These are phyloP conservation scores for Aristolochia contorta DNA, from an alignment of 164 flowering plant genomes.

Conservation along the genomic window DNA sequence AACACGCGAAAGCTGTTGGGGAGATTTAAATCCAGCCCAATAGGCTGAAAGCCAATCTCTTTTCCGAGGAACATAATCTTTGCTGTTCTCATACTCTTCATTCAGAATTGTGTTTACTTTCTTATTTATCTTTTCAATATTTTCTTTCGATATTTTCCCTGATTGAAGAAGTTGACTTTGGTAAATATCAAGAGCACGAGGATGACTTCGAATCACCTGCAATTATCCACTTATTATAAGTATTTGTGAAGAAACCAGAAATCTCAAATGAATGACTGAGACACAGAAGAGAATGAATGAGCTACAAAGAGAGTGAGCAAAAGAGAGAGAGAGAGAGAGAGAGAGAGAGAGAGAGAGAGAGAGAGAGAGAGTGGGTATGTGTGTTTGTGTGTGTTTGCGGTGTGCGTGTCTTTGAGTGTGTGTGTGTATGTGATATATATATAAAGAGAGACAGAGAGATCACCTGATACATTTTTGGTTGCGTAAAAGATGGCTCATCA, in stretches of 20 bases:
- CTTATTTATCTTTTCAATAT: constrained; percentile 49
- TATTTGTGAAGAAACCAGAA: not conserved
- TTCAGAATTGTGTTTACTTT: constrained; percentile 75
- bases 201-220: constrained; percentile 85
- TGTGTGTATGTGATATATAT: no score
- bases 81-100: constrained; percentile 81
- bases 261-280: not conserved
- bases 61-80: constrained; percentile 67
- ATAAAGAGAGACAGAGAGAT: not conserved
- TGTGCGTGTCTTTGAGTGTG: no score
- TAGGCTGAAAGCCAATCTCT: constrained; percentile 92
- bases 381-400: no score
- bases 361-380: no score
- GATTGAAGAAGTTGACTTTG: constrained; percentile 64
- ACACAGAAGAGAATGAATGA: not conserved
- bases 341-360: no score
- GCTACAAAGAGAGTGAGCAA: not conserved
- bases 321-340: not conserved
- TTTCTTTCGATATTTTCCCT: constrained; percentile 62
- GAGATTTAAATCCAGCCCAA: constrained; percentile 95
- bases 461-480: constrained; percentile 96
- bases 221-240: constrained; percentile 21
- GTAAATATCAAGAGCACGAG: constrained; percentile 77
- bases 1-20: constrained; percentile 88
- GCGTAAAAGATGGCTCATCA: constrained; percentile 97